Evolutionary conservation across 164 flowering plant species (phyloP).

Genomic region (Echeveria elegans): DNA sequence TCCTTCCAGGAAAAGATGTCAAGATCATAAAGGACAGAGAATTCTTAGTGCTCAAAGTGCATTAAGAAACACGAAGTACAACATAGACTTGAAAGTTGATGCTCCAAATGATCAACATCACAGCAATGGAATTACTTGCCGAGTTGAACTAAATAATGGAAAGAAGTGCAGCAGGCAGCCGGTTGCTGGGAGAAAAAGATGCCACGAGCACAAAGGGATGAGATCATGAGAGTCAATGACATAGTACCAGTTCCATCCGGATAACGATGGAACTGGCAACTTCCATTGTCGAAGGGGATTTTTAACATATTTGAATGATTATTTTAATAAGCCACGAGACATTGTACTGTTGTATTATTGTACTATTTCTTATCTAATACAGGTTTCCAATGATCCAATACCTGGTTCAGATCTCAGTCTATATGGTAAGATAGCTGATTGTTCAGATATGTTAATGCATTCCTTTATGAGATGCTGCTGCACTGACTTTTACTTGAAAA

Average conservation of each 20-base stretch:
- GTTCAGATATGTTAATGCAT: too few species aligned
- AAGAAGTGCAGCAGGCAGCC: constrained; percentile 26
- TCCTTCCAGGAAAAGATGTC: constrained; percentile 45
- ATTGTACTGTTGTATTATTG: too few species aligned
- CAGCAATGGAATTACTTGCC: neutral
- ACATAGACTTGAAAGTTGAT: neutral
- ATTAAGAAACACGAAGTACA: neutral
- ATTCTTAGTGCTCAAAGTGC: constrained; percentile 7
- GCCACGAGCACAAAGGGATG: constrained; percentile 41
- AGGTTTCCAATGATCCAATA: too few species aligned
- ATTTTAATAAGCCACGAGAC: too few species aligned
- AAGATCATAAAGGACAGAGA: constrained; percentile 40
- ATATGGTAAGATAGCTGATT: too few species aligned
- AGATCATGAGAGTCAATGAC: constrained; percentile 19
- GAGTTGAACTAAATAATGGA: constrained; percentile 18
- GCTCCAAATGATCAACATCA: neutral
- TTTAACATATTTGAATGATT: neutral
- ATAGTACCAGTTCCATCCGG: neutral
- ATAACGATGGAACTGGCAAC: neutral
- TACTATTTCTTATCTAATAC: too few species aligned
- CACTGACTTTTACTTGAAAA: too few species aligned
- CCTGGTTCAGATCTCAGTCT: too few species aligned
- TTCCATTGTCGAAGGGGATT: neutral
- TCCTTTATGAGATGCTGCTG: too few species aligned
- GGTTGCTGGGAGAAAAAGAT: constrained; percentile 32